These are phyloP conservation scores for Wickerhamomyces kurtzmanii DNA, from an alignment of 805 yeast genomes.

Conservation along the genomic window DNA sequence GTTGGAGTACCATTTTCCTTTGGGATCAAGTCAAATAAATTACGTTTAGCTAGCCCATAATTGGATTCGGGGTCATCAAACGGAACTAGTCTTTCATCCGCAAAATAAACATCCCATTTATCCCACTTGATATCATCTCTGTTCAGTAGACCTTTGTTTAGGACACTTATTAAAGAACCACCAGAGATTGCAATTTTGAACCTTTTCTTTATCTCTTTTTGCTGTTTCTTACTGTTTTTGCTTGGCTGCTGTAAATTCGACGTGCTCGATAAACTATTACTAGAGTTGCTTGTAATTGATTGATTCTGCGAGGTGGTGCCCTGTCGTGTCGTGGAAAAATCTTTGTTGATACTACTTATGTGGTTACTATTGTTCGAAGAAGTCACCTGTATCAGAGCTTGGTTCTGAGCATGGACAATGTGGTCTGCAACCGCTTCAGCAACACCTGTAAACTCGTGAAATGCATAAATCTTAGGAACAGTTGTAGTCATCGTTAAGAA, in stretches of 20 bases:
- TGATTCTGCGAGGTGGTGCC: slow-evolving; percentile 1
- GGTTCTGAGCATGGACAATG: slow-evolving; percentile 79
- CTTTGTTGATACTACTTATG: slow-evolving; percentile 6
- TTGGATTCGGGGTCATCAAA: slow-evolving; percentile 76
- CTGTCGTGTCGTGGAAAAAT: slow-evolving; percentile 7
- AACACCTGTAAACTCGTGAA: slow-evolving; percentile 81
- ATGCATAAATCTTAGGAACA: slow-evolving; percentile 88
- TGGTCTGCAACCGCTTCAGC: slow-evolving; percentile 98
- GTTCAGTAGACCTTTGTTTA: slow-evolving; percentile 75
- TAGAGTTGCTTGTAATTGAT: slow-evolving; percentile 2
- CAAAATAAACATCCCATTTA: slow-evolving; percentile 93
- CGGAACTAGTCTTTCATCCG: slow-evolving; percentile 92
- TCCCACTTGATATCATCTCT: slow-evolving; percentile 81
- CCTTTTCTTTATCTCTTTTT: slow-evolving; percentile 52
- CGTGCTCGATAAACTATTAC: slow-evolving; percentile 3
- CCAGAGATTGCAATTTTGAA: slow-evolving; percentile 91
- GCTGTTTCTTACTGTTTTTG: slow-evolving; percentile 23
- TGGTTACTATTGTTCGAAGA: slow-evolving; percentile 7
- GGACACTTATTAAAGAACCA: slow-evolving; percentile 81
- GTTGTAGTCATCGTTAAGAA: slow-evolving; percentile 78
- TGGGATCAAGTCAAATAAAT: slow-evolving; percentile 53
- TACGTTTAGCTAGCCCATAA: slow-evolving; percentile 81
- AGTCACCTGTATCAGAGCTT: slow-evolving; percentile 21
- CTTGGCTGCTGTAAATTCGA: slow-evolving; percentile 4
- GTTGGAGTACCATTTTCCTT: slow-evolving; percentile 42